A percentile compares a stretch with the other conserved stretches of the same genome.
phyloP scores from a whole-genome alignment of 305 asterid species.

The Andrographis paniculata region DNA sequence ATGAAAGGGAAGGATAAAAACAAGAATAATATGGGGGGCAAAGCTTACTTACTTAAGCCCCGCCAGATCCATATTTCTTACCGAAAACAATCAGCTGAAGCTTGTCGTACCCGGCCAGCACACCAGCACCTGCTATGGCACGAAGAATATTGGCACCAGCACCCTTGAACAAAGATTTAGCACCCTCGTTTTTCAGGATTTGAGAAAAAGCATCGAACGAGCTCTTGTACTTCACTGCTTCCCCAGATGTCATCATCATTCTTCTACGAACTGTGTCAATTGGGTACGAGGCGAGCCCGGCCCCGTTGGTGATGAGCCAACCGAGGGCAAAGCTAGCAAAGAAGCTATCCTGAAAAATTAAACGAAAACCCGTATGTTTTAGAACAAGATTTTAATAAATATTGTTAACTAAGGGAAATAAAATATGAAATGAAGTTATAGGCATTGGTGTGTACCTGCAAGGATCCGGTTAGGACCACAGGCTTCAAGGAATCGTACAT shows the following conservation, averaged over 20 bases:
- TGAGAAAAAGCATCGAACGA: neutral
- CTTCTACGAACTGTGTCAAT: too few species aligned
- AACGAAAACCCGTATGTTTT: neutral
- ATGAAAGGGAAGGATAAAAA: too few species aligned
- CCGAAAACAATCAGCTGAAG: constrained; percentile 31
- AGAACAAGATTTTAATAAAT: too few species aligned
- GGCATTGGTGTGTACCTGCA: constrained; percentile 26
- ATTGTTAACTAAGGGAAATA: too few species aligned
- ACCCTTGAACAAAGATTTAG: constrained; percentile 30
- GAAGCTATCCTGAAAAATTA: constrained; percentile 1
- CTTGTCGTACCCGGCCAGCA: constrained; percentile 34
- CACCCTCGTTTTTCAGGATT: constrained; percentile 1
- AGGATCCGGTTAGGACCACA: constrained; percentile 25
- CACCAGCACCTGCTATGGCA: constrained; percentile 16
- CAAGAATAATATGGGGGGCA: too few species aligned
- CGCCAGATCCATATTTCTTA: too few species aligned
- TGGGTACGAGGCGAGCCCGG: too few species aligned
- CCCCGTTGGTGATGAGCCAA: constrained; percentile 3
- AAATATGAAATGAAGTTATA: too few species aligned
- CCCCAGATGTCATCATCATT: constrained; percentile 4
- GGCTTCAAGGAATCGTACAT: constrained; percentile 45
- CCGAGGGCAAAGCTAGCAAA: constrained; percentile 7
- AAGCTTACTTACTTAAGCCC: constrained; percentile 20
- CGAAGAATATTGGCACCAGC: constrained; percentile 48
- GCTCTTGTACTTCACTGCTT: constrained; percentile 6